These are phyloP conservation scores for Trichophyton benhamiae DNA, from an alignment of 2,329 filamentous ascomycete species.

Conservation along the genomic window DNA sequence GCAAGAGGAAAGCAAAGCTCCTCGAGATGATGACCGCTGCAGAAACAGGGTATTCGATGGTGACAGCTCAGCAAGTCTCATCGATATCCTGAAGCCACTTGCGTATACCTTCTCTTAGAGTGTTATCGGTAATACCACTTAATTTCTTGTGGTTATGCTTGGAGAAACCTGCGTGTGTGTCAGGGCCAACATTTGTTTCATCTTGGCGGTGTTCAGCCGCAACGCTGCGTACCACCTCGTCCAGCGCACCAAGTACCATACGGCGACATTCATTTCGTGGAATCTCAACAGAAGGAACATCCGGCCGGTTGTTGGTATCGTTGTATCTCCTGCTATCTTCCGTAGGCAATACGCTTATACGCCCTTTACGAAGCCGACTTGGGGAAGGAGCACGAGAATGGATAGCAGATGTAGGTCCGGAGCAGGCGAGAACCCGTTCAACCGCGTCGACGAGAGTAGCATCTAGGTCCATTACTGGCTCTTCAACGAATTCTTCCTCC, in stretches of 20 bases:
- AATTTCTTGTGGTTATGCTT: constrained; percentile 22
- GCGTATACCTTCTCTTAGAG: constrained; percentile 44
- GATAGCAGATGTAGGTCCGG: constrained; percentile 30
- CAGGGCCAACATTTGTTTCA: constrained; percentile 22
- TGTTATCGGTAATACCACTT: constrained; percentile 34
- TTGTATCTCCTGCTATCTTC: constrained; percentile 13
- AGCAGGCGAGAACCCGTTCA: constrained; percentile 41
- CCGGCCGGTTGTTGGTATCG: constrained; percentile 6
- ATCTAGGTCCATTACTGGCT: constrained; percentile 46
- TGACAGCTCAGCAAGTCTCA: constrained; percentile 25
- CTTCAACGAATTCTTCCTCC: constrained; percentile 42
- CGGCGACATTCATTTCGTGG: constrained; percentile 42
- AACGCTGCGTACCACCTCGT: constrained; percentile 45
- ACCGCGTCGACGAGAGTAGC: constrained; percentile 46
- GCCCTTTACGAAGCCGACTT: constrained; percentile 25
- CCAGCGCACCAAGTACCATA: constrained; percentile 44
- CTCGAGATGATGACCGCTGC: background rate
- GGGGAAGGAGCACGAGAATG: constrained; percentile 33
- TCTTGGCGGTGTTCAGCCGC: constrained; percentile 37
- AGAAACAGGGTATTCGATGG: background rate
- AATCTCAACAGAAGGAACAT: constrained; percentile 31
- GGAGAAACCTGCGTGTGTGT: constrained; percentile 15
- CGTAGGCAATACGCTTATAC: constrained; percentile 17
- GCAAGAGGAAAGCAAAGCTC: background rate
- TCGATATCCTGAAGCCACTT: constrained; percentile 44